These are phyloP conservation scores for Neopestalotiopsis sp. DNA, from an alignment of 2,329 filamentous ascomycete species.

Conservation along the genomic window DNA sequence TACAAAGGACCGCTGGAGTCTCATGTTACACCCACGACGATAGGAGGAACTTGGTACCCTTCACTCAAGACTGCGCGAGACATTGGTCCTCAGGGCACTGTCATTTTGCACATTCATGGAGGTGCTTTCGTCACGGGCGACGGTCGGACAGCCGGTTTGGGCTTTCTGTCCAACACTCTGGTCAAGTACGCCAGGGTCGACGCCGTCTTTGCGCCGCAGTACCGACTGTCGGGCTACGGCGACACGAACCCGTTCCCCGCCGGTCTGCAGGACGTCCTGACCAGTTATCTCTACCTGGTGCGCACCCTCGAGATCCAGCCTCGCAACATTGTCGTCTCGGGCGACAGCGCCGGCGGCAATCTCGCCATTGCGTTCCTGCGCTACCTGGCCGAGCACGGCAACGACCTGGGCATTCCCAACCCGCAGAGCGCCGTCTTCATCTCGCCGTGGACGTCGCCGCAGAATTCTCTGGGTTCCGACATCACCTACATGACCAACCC, in stretches of 20 bases:
- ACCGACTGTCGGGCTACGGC: constrained; percentile 47
- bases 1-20: constrained; percentile 31
- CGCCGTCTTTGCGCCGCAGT: constrained; percentile 48
- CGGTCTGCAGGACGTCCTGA: constrained; percentile 50
- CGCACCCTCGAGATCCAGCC: constrained; percentile 42
- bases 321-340: constrained; percentile 45
- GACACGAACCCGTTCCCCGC: constrained; percentile 49
- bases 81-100: constrained; percentile 4
- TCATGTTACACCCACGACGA: constrained; percentile 27
- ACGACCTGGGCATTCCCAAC: constrained; percentile 35
- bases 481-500: constrained; percentile 27
- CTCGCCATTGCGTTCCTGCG: constrained; percentile 46
- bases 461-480: constrained; percentile 16
- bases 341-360: constrained; percentile 54
- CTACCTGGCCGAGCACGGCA: constrained; percentile 47
- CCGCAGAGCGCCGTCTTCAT: constrained; percentile 46
- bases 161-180: constrained; percentile 21
- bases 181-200: constrained; percentile 35
- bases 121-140: constrained; percentile 32
- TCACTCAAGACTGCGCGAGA: not conserved
- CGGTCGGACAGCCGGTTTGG: constrained; percentile 23
- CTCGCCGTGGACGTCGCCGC: constrained; percentile 26
- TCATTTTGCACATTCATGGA: constrained; percentile 35
- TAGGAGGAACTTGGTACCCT: constrained; percentile 39
- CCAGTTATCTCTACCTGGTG: constrained; percentile 47